phyloP scores from a whole-genome alignment of 2,329 filamentous ascomycete species.

The Trichothecium sympodiale region DNA sequence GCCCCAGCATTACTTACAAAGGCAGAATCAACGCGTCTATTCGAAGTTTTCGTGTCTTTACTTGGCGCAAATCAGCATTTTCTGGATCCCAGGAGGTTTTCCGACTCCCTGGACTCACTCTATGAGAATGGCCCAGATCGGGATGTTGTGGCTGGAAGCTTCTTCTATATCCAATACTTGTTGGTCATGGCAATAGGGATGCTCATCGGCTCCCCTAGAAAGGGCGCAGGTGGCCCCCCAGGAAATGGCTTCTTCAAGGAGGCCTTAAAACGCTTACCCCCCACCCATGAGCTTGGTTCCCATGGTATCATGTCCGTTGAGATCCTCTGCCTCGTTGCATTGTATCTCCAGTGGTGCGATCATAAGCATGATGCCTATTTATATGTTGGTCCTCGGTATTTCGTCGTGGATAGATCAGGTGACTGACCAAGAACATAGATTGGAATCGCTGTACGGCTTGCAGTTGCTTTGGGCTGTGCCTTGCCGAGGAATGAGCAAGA shows the following conservation, averaged over 20 bases:
- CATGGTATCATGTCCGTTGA: constrained; percentile 15
- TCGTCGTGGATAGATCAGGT: too few relatives aligned
- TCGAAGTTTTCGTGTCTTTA: constrained; percentile 13
- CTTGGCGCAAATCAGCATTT: constrained; percentile 18
- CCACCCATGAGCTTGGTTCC: constrained; percentile 12
- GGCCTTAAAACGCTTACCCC: constrained; percentile 13
- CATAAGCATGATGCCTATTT: constrained; percentile 17
- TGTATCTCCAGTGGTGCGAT: constrained; percentile 17
- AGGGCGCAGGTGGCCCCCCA: constrained; percentile 8
- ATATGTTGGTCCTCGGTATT: constrained; percentile 8
- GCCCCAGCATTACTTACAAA: constrained; percentile 7
- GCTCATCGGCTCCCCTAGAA: constrained; percentile 12
- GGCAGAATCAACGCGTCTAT: constrained; percentile 10
- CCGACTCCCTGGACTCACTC: constrained; percentile 12
- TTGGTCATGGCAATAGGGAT: constrained; percentile 18
- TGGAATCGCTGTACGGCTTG: constrained; percentile 14
- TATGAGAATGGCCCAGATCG: constrained; percentile 11
- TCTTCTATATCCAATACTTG: constrained; percentile 16
- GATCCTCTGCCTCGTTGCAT: constrained; percentile 12
- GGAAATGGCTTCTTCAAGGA: constrained; percentile 15
- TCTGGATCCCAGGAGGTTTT: constrained; percentile 14
- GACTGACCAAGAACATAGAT: constrained; percentile 7
- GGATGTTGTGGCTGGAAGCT: constrained; percentile 9
- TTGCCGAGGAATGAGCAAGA: constrained; percentile 13
- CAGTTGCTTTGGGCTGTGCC: constrained; percentile 14